Conservation (phyloP, 2,329 filamentous ascomycete species). For the Claviceps africana region DNA sequence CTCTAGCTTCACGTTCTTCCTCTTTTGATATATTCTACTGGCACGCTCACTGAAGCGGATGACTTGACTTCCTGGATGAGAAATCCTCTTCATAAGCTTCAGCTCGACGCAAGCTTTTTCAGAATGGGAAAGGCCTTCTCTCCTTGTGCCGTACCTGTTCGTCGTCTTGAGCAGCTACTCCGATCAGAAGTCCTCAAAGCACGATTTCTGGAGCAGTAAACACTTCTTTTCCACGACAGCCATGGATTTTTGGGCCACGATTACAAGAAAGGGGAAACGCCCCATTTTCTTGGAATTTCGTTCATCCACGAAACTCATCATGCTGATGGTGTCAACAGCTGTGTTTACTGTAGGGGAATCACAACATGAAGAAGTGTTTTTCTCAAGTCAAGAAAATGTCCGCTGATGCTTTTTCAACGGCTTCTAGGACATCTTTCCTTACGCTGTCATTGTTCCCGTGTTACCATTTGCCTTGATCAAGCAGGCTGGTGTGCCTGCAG, state of each 20-base stretch:
- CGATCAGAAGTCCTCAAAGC: background rate
- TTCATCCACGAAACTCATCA: slow-evolving; percentile 19
- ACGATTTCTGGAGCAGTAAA: slow-evolving; percentile 2
- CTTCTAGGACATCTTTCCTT: slow-evolving; percentile 21
- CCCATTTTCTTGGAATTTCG: slow-evolving; percentile 17
- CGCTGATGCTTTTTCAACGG: background rate
- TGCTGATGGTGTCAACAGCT: slow-evolving; percentile 19
- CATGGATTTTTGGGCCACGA: slow-evolving; percentile 5
- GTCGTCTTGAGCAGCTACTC: background rate
- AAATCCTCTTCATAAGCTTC: background rate
- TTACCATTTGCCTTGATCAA: slow-evolving; percentile 18
- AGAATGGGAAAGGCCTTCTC: background rate
- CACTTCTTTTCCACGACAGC: slow-evolving; percentile 9
- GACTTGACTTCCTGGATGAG: background rate
- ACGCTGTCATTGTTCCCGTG: slow-evolving; percentile 21
- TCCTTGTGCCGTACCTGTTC: background rate
- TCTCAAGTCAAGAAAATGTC: background rate
- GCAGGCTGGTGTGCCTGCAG: slow-evolving; percentile 13
- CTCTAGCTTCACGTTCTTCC: background rate
- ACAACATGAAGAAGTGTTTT: background rate
- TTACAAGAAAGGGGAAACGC: slow-evolving; percentile 10
- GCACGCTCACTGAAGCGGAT: background rate
- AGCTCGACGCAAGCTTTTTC: background rate
- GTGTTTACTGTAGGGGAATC: slow-evolving; percentile 17
- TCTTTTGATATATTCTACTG: too few species aligned